Base-by-base conservation (phyloP, 495 filamentous ascomycete genomes). In the Aspergillus avenaceus region DNA sequence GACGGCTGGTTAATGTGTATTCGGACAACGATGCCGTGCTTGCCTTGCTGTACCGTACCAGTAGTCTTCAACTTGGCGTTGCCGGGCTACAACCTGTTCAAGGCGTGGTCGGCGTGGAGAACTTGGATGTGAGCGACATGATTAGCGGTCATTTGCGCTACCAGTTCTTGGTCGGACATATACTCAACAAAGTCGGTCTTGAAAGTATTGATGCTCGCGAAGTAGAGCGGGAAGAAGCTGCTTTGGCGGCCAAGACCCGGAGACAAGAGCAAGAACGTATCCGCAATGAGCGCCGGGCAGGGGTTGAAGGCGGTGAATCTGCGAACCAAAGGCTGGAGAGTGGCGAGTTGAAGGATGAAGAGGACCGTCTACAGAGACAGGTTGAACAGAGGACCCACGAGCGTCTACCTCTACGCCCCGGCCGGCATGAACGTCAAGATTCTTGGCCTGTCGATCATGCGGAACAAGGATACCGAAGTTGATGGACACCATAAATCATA, bases 21-120 rank as follows among this genome's bases (percentile, higher is more conserved):
- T 88, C 84, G 13, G 75, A 83, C 16, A 87, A 91, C 50, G 88
- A 93, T 60, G 84, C 84, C 37, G 75, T 92, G 29, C 78, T 92
- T 5, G 87, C 78, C 1, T 87, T 91, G 55, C 69, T 91, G 13
- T 92, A 93, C 59, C 82, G 88, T 6, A 83, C 85, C 5, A 85
- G 82, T 45, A 87, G 84, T 52, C 71, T 91, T 24, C 87, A 91
- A 57, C 75, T 84, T 24, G 88, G 88, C 1, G 78, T 95, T 28
- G 87, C 88, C 0, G 88, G 88, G 0, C 66, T 95, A 19, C 82
- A 90, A 60, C 64, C 75, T 13, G 79, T 91, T 25, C 66, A 81
- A 43, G 75, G 70, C 4, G 77, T 90, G 18, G 75, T 82, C 0
- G 84, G 83, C 0, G 81, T 93, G 0, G 85, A 90, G 55, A 92